Percentiles rank a stretch among this genome's conserved stretches.
phyloP scores from a whole-genome alignment of 139 green algal genomes.

The Bryopsis sp. region DNA sequence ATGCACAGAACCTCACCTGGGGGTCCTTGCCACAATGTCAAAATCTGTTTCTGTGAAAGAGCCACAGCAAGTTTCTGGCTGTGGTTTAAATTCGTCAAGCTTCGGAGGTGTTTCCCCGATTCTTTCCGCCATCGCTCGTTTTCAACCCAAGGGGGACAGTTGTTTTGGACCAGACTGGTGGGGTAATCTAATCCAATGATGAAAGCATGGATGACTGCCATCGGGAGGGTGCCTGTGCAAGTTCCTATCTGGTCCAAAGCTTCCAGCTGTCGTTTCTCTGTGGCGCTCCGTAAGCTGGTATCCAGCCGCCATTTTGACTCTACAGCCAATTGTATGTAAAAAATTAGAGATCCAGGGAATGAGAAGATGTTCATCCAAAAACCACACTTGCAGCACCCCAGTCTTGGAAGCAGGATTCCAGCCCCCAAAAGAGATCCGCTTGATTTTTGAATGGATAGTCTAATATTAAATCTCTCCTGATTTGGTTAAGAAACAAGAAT shows the following conservation, averaged over 20 bases:
- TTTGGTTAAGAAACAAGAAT: too few species aligned
- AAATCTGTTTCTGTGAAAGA: not conserved
- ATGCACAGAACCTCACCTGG: not conserved
- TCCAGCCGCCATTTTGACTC: constrained; percentile 2
- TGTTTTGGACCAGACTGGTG: not conserved
- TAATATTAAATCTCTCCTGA: too few species aligned
- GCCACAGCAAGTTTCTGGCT: not conserved
- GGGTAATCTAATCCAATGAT: not conserved
- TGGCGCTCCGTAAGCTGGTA: not conserved
- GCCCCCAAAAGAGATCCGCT: too few species aligned
- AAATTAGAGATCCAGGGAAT: too few species aligned
- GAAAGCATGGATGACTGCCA: not conserved
- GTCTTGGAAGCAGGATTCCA: too few species aligned
- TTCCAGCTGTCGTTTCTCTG: not conserved
- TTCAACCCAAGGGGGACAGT: not conserved
- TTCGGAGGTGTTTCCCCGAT: not conserved
- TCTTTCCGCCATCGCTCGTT: constrained; percentile 9
- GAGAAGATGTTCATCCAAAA: too few species aligned
- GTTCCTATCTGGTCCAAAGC: constrained; percentile 2
- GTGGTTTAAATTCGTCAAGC: not conserved
- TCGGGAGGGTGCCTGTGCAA: not conserved
- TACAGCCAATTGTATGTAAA: not conserved
- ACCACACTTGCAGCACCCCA: too few species aligned
- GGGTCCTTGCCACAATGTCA: constrained; percentile 12
- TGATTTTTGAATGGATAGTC: too few species aligned